Conservation (phyloP, 2,329 filamentous ascomycete species). For the Verticillium klebahnii region DNA sequence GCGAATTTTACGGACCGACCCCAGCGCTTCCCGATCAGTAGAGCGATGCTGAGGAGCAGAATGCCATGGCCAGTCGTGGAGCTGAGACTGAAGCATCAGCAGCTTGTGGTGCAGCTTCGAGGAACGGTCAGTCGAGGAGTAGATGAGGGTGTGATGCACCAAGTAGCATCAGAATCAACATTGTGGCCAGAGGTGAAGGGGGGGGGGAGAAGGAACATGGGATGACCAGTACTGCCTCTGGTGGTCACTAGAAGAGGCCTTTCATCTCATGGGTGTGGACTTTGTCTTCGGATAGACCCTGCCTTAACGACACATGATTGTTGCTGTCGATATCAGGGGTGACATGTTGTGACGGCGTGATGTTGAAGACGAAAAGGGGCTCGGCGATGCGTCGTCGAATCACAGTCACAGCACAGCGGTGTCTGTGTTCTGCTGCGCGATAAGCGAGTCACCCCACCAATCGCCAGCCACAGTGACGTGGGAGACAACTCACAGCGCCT, state of each 20-base stretch:
- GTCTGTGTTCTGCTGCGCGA: background rate
- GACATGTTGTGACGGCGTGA: no score
- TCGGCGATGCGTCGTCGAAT: background rate
- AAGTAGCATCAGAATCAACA: no score
- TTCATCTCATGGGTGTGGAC: no score
- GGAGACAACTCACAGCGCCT: background rate
- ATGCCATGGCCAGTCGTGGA: conserved; percentile 11
- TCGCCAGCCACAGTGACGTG: background rate
- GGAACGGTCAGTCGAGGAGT: background rate
- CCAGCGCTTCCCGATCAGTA: conserved; percentile 7
- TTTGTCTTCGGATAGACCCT: no score
- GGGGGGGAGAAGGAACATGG: no score
- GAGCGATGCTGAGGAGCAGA: background rate
- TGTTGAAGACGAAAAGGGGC: background rate
- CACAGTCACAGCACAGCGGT: background rate
- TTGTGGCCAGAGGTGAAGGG: no score
- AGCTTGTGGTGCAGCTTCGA: background rate
- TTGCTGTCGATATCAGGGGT: no score
- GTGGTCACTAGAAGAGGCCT: no score
- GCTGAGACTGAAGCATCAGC: background rate
- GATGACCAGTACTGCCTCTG: no score
- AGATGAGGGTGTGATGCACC: background rate
- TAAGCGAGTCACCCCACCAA: background rate
- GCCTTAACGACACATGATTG: no score
- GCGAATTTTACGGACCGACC: conserved; percentile 9